Conservation (phyloP, 805 yeast genomes). For the Hanseniaspora lachancei region DNA sequence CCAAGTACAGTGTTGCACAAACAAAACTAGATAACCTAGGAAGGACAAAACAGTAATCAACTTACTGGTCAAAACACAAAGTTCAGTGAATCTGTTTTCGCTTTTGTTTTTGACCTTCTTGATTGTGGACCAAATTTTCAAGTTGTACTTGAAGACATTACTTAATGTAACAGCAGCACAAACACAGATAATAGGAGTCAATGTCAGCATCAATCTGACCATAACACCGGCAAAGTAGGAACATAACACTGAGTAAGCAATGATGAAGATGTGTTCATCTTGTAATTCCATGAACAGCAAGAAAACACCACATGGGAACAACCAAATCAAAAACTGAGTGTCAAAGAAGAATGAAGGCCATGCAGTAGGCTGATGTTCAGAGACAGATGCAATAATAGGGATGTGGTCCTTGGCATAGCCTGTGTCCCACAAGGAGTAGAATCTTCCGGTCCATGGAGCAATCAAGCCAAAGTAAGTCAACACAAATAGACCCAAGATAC, state of each 20-base stretch:
- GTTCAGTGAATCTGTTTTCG: background rate
- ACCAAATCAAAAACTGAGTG: slow-evolving; percentile 84
- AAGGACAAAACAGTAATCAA: slow-evolving; percentile 48
- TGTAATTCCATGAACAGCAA: slow-evolving; percentile 76
- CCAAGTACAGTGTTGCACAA: slow-evolving; percentile 93
- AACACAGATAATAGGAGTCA: slow-evolving; percentile 93
- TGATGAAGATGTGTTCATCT: slow-evolving; percentile 85
- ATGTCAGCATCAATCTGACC: slow-evolving; percentile 93
- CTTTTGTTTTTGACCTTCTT: slow-evolving; percentile 14
- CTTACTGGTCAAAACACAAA: slow-evolving; percentile 7
- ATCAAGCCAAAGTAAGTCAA: slow-evolving; percentile 85
- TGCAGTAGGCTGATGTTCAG: slow-evolving; percentile 99
- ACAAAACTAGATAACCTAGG: slow-evolving; percentile 58
- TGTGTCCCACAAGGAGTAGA: slow-evolving; percentile 97
- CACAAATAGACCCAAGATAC: slow-evolving; percentile 56
- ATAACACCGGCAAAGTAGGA: slow-evolving; percentile 98
- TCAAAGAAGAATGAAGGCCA: slow-evolving; percentile 98
- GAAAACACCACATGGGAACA: slow-evolving; percentile 96
- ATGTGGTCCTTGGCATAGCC: slow-evolving; percentile 94
- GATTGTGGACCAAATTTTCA: slow-evolving; percentile 38
- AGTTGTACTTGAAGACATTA: slow-evolving; percentile 67
- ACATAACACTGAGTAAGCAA: slow-evolving; percentile 83
- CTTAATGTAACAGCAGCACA: slow-evolving; percentile 82
- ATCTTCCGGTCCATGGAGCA: slow-evolving; percentile 99
- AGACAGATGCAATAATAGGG: slow-evolving; percentile 96